Conservation (phyloP, 495 filamentous ascomycete species). For the Barbatosphaeria neglecta region DNA sequence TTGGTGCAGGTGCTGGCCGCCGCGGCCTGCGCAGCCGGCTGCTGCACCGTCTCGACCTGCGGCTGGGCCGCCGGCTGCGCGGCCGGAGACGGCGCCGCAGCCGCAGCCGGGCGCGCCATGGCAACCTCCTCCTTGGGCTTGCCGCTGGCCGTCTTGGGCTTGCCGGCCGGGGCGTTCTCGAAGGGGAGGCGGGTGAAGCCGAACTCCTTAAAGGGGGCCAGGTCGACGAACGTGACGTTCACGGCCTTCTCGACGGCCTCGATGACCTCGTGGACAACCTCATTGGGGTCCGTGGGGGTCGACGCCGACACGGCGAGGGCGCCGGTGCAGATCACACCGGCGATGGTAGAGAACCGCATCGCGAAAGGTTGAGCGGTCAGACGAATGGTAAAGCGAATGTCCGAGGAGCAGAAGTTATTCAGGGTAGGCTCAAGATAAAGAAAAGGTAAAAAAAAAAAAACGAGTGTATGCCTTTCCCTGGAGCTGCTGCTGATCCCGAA, state of each 20-base stretch:
- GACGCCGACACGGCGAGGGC: slow-evolving; percentile 16
- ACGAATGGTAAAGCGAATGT: too few species aligned
- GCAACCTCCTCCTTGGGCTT: slow-evolving; percentile 2
- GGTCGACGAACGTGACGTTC: slow-evolving; percentile 9
- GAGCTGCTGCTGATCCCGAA: too few species aligned
- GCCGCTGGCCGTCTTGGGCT: background rate
- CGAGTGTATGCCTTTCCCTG: too few species aligned
- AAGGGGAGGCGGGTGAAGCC: slow-evolving; percentile 10
- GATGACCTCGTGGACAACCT: slow-evolving; percentile 5
- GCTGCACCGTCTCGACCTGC: background rate
- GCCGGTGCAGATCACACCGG: slow-evolving; percentile 16
- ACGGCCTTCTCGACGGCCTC: slow-evolving; percentile 6
- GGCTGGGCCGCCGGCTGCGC: background rate
- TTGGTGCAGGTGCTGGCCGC: slow-evolving; percentile 12
- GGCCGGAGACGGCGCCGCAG: slow-evolving; percentile 5
- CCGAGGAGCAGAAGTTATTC: too few species aligned
- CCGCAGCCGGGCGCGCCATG: background rate
- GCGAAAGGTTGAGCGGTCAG: background rate
- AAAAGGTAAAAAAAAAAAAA: too few species aligned
- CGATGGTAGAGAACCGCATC: slow-evolving; percentile 14
- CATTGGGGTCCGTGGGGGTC: background rate
- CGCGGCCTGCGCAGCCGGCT: background rate
- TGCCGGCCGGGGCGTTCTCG: slow-evolving; percentile 5
- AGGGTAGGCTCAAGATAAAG: too few species aligned
- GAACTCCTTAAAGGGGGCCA: slow-evolving; percentile 8